Evolutionary conservation across 306 rosid genomes (phyloP).

Genomic region (Arachis hypogaea): DNA sequence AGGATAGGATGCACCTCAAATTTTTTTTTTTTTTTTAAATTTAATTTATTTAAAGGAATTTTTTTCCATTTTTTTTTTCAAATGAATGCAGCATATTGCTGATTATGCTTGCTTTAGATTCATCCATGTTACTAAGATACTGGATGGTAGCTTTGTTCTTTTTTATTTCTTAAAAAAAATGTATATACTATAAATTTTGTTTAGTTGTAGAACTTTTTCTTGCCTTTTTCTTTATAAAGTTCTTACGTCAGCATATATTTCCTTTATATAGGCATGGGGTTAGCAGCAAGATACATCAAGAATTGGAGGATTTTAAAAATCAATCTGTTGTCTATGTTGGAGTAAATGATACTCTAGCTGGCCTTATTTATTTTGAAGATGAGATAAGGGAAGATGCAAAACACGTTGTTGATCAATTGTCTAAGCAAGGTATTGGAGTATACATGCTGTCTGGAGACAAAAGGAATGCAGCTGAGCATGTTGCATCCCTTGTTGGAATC

Average conservation of each 20-base stretch:
- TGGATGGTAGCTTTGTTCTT: slow-evolving; percentile 11
- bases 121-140: slow-evolving; percentile 11
- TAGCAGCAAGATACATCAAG: slow-evolving; percentile 47
- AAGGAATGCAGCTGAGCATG: slow-evolving; percentile 77
- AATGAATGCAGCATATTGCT: not conserved
- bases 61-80: not conserved
- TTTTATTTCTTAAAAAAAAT: not conserved
- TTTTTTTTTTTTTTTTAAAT: slow-evolving; percentile 11
- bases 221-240: not conserved
- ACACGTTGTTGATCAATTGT: slow-evolving; percentile 62
- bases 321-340: slow-evolving; percentile 89
- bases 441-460: slow-evolving; percentile 98
- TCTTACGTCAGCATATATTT: slow-evolving; percentile 27
- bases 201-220: not conserved
- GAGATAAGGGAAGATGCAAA: slow-evolving; percentile 89
- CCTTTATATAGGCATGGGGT: slow-evolving; percentile 74
- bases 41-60: slow-evolving; percentile 8
- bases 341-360: slow-evolving; percentile 70
- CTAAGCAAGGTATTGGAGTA: slow-evolving; percentile 68
- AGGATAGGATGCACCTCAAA: slow-evolving; percentile 16
- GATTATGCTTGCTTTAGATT: slow-evolving; percentile 30
- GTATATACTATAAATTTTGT: not conserved
- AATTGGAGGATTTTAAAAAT: slow-evolving; percentile 53
- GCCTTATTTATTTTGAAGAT: slow-evolving; percentile 82
- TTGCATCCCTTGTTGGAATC: slow-evolving; percentile 89